A percentile compares a stretch with the other conserved stretches of the same genome.
These are phyloP conservation scores for Ceratobasidium sp. DNA, from an alignment of 1,284 basidiomycete species.

Conservation along the genomic window DNA sequence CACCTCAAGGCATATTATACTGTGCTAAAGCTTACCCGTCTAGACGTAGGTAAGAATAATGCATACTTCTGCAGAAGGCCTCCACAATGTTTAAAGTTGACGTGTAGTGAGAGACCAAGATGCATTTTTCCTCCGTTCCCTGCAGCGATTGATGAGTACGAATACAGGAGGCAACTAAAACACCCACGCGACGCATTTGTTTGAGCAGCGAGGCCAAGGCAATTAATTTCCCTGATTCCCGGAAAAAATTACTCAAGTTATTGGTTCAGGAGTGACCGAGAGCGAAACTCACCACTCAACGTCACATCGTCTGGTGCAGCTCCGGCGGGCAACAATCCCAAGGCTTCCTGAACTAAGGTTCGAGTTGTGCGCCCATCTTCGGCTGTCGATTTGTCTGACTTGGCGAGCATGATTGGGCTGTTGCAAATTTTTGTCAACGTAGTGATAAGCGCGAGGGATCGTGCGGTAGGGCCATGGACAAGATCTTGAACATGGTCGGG, in stretches of 20 bases:
- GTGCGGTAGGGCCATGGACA: constrained; percentile 74
- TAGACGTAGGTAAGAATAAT: constrained; percentile 84
- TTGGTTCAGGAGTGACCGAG: not conserved
- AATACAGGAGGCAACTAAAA: not conserved
- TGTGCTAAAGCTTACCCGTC: constrained; percentile 72
- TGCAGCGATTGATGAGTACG: constrained; percentile 50
- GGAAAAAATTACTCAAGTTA: not conserved
- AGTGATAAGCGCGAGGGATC: constrained; percentile 85
- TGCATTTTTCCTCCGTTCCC: constrained; percentile 91
- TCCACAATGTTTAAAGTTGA: constrained; percentile 93
- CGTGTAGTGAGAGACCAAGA: constrained; percentile 90
- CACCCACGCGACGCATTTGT: constrained; percentile 66
- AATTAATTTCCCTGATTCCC: constrained; percentile 77
- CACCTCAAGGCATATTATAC: not conserved
- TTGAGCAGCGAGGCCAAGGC: constrained; percentile 80
- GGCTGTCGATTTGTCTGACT: constrained; percentile 70
- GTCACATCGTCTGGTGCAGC: constrained; percentile 74
- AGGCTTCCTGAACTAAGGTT: constrained; percentile 68
- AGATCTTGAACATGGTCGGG: constrained; percentile 73
- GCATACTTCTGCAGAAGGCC: constrained; percentile 78
- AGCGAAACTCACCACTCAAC: constrained; percentile 69
- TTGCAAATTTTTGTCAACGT: constrained; percentile 91
- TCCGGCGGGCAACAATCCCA: constrained; percentile 72
- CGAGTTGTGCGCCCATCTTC: constrained; percentile 58
- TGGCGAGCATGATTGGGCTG: constrained; percentile 81